Conservation (phyloP, 2,329 filamentous ascomycete genomes). For the Xylaria sp. region DNA sequence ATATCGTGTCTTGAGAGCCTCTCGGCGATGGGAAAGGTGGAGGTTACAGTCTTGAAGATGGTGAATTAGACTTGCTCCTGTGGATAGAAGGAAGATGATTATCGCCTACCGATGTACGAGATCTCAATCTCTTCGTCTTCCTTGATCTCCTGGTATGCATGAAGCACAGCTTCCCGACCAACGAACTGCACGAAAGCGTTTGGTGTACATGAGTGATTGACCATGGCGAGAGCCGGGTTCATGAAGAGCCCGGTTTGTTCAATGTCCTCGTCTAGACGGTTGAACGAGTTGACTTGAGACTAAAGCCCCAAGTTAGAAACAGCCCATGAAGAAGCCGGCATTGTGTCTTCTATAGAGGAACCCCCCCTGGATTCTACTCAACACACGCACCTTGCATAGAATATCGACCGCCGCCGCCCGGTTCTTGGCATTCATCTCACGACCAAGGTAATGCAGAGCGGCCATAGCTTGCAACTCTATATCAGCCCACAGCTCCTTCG, state of each 20-base stretch:
- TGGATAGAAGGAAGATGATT: neutral
- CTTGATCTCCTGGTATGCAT: constrained; percentile 60
- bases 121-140: constrained; percentile 68
- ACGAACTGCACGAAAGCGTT: constrained; percentile 68
- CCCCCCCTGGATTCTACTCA: neutral
- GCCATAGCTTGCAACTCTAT: constrained; percentile 61
- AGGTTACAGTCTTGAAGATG: constrained; percentile 57
- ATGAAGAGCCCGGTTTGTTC: constrained; percentile 65
- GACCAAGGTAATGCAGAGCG: constrained; percentile 59
- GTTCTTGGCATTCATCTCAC: constrained; percentile 50
- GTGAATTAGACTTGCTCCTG: constrained; percentile 4
- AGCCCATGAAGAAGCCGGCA: neutral
- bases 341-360: neutral
- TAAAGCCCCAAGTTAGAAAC: constrained; percentile 44
- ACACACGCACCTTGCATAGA: constrained; percentile 62
- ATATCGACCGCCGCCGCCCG: constrained; percentile 57
- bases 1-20: constrained; percentile 58
- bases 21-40: constrained; percentile 55
- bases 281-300: constrained; percentile 72
- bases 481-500: constrained; percentile 54
- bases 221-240: constrained; percentile 65
- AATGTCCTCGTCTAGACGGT: constrained; percentile 63
- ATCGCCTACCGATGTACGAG: constrained; percentile 65
- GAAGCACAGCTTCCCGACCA: constrained; percentile 61
- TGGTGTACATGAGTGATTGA: constrained; percentile 70